These are phyloP conservation scores for Aspergillus pseudoviridinutans DNA, from an alignment of 2,329 filamentous ascomycete species.

Conservation along the genomic window DNA sequence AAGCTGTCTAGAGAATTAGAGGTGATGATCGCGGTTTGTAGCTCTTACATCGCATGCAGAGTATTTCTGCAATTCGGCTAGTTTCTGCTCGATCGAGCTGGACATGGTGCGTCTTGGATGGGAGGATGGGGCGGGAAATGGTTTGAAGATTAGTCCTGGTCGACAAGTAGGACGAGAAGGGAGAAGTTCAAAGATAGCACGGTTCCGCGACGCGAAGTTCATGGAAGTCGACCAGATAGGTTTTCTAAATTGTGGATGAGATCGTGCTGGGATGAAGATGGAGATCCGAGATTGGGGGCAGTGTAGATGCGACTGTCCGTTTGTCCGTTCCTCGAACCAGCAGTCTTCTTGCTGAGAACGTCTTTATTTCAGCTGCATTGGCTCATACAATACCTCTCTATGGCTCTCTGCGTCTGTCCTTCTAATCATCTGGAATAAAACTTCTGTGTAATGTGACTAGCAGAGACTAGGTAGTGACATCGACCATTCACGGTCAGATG, in stretches of 20 bases:
- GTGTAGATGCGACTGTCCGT: background rate
- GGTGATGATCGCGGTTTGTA: background rate
- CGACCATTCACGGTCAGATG: background rate
- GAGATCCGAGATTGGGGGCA: background rate
- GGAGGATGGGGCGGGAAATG: slow-evolving; percentile 1
- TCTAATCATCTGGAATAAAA: background rate
- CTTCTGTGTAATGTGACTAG: too few relatives aligned
- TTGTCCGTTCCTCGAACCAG: background rate
- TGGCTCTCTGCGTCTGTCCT: background rate
- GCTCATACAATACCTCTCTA: background rate
- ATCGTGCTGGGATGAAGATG: background rate
- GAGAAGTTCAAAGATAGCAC: slow-evolving; percentile 1
- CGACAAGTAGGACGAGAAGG: background rate
- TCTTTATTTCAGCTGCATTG: background rate
- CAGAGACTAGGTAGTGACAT: background rate
- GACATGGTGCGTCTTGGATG: slow-evolving; percentile 24
- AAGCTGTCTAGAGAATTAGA: background rate
- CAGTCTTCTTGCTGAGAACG: background rate
- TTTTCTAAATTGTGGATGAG: background rate
- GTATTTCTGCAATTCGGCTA: slow-evolving; percentile 31
- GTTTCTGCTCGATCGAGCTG: slow-evolving; percentile 31
- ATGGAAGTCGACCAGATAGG: background rate
- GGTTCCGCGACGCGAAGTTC: background rate
- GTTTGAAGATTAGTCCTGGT: background rate
- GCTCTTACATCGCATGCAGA: slow-evolving; percentile 42